Conservation (phyloP, 192 early-diverging fungal genomes). For the Coemansia sp. region DNA sequence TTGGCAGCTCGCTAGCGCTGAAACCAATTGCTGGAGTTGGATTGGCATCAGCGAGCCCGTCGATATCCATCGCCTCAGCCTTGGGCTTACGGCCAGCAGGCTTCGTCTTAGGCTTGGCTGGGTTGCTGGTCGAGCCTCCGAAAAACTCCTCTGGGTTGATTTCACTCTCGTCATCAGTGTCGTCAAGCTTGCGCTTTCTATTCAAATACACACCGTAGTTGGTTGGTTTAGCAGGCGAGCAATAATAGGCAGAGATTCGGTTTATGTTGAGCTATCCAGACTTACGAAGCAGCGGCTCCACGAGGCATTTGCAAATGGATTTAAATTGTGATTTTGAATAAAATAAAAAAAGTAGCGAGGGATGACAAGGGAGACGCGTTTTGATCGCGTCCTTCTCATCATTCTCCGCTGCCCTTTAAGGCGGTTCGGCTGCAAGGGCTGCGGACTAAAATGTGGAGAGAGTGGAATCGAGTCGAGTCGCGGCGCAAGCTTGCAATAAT, state of each 20-base stretch:
- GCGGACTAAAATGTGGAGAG: not conserved
- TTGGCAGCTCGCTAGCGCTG: slow-evolving; percentile 37
- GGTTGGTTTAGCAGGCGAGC: not conserved
- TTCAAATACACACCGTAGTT: not conserved
- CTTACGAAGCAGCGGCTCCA: slow-evolving; percentile 5
- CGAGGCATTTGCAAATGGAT: not conserved
- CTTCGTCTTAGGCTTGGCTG: slow-evolving; percentile 15
- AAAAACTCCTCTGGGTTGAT: slow-evolving; percentile 46
- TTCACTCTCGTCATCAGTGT: slow-evolving; percentile 12
- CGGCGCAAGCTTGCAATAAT: too few relatives aligned
- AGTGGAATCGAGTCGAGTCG: not conserved
- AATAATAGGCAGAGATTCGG: not conserved
- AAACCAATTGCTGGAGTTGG: slow-evolving; percentile 31
- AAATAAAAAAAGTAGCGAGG: not conserved
- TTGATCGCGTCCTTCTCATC: not conserved
- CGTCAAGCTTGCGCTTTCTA: slow-evolving; percentile 33
- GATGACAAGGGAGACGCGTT: not conserved
- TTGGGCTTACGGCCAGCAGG: slow-evolving; percentile 14
- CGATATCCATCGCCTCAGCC: slow-evolving; percentile 25
- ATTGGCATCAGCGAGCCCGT: not conserved
- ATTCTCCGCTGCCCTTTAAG: not conserved
- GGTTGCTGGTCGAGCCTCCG: slow-evolving; percentile 1
- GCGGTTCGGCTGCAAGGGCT: not conserved
- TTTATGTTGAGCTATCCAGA: not conserved
- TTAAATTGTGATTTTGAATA: not conserved